Evolutionary conservation across 176 grass and related monocot genomes (phyloP).

Genomic region (Miscanthus lutarioriparius): DNA sequence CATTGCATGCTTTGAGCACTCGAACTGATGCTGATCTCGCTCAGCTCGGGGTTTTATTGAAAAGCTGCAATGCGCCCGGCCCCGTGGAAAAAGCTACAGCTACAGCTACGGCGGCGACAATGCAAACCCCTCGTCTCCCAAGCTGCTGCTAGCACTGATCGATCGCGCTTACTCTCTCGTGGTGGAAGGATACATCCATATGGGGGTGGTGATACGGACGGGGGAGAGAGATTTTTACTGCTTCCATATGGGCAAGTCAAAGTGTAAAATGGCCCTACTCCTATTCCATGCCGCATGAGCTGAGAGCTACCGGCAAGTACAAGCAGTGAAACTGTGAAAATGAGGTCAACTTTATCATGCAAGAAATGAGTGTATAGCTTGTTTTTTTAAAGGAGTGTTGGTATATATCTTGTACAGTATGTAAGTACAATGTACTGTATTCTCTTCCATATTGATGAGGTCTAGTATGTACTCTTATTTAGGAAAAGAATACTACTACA

Average conservation of each 20-base stretch:
- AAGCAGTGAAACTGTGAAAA: constrained; percentile 36
- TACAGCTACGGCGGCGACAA: neutral
- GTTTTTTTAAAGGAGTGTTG: neutral
- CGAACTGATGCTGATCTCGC: constrained; percentile 34
- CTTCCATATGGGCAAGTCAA: constrained; percentile 19
- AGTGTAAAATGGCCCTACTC: constrained; percentile 12
- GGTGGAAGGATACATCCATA: neutral
- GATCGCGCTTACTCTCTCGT: neutral
- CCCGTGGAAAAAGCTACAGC: constrained; percentile 31
- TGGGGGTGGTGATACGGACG: too few relatives aligned
- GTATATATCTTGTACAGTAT: neutral
- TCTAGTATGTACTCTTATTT: neutral
- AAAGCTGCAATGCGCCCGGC: constrained; percentile 29
- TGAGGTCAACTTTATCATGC: neutral
- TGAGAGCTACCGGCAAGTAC: neutral
- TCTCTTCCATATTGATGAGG: constrained; percentile 5
- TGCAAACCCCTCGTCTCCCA: neutral
- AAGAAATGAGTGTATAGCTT: neutral
- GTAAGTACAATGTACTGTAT: neutral
- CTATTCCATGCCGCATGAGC: constrained; percentile 27
- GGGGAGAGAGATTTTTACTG: constrained; percentile 29
- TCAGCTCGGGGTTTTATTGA: constrained; percentile 30
- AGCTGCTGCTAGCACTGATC: neutral
- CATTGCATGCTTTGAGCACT: constrained; percentile 30
- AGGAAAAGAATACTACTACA: neutral